Percentiles rank a stretch among this genome's conserved stretches.
Conservation (phyloP, 2,329 filamentous ascomycete species). For the Sarocladiaceae sp. region DNA sequence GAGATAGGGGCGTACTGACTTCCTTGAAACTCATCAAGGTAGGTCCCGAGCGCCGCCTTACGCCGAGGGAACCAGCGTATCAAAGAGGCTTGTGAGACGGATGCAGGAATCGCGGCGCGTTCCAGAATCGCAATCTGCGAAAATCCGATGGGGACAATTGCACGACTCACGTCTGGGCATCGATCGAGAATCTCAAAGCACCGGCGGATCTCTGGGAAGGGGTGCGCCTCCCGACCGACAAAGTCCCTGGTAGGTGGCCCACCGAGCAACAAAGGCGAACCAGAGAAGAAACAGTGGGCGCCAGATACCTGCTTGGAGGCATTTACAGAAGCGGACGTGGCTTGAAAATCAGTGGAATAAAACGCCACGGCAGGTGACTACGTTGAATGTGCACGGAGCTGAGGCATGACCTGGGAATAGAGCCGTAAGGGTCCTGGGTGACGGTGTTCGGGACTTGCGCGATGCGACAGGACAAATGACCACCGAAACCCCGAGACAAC, state of each 20-base stretch:
- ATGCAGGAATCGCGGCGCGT: neutral
- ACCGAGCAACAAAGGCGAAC: neutral
- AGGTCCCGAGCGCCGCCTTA: too few relatives aligned
- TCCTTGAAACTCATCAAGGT: too few relatives aligned
- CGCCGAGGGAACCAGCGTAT: too few relatives aligned
- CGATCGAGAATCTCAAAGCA: neutral
- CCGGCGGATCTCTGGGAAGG: neutral
- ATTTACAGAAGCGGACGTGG: neutral
- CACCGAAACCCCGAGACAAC: constrained; percentile 5
- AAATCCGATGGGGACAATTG: constrained; percentile 1
- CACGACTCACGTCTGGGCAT: neutral
- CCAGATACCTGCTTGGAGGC: too few relatives aligned
- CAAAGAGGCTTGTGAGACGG: too few relatives aligned
- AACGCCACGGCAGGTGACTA: constrained; percentile 2
- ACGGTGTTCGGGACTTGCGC: neutral
- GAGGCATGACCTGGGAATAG: neutral
- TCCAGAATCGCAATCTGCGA: constrained; percentile 4
- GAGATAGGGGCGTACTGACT: too few relatives aligned
- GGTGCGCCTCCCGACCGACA: neutral
- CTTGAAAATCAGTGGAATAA: too few relatives aligned
- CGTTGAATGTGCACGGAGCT: constrained; percentile 9
- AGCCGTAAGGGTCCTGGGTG: neutral
- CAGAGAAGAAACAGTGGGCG: too few relatives aligned
- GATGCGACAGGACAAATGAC: neutral
- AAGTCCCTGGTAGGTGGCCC: neutral